Evolutionary conservation across 139 green algal genomes (phyloP).

Genomic region (Tetraselmis striata): DNA sequence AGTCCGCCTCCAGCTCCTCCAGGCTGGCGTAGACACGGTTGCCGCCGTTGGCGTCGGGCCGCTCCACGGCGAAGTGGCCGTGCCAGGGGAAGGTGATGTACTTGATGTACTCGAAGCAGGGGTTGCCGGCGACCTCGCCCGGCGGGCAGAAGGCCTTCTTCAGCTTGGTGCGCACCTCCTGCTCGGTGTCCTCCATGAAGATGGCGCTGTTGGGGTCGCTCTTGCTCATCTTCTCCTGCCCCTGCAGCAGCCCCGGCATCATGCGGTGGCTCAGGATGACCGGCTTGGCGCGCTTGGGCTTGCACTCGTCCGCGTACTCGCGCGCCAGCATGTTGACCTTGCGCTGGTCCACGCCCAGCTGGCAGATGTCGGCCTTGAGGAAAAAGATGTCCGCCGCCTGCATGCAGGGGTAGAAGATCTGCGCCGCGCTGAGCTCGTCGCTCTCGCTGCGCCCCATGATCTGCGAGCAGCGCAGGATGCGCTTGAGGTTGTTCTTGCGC

Average conservation of each 20-base stretch:
- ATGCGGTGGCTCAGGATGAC: slow-evolving; percentile 95
- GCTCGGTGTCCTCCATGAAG: slow-evolving; percentile 93
- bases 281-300: slow-evolving; percentile 90
- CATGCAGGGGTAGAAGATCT: slow-evolving; percentile 99
- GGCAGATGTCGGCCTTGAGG: slow-evolving; percentile 98
- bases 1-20: slow-evolving; percentile 78
- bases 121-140: slow-evolving; percentile 73
- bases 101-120: slow-evolving; percentile 88
- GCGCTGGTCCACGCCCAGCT: slow-evolving; percentile 97
- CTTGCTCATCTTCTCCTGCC: slow-evolving; percentile 99
- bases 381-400: slow-evolving; percentile 99
- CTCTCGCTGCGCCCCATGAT: slow-evolving; percentile 96
- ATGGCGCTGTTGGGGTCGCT: slow-evolving; percentile 93
- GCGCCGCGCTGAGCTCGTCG: slow-evolving; percentile 87
- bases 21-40: slow-evolving; percentile 62
- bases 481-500: slow-evolving; percentile 78
- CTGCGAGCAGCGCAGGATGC: slow-evolving; percentile 72
- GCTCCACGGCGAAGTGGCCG: slow-evolving; percentile 63
- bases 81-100: slow-evolving; percentile 92
- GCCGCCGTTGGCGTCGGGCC: slow-evolving; percentile 71
- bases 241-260: slow-evolving; percentile 87
- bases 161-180: slow-evolving; percentile 94
- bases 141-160: slow-evolving; percentile 97
- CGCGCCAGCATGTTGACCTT: slow-evolving; percentile 97
- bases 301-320: slow-evolving; percentile 87